Evolutionary conservation across 352 stramenopile genomes (phyloP), one percentile per base, ranked within the genome.

Genomic region (Phytophthora tubulina): DNA sequence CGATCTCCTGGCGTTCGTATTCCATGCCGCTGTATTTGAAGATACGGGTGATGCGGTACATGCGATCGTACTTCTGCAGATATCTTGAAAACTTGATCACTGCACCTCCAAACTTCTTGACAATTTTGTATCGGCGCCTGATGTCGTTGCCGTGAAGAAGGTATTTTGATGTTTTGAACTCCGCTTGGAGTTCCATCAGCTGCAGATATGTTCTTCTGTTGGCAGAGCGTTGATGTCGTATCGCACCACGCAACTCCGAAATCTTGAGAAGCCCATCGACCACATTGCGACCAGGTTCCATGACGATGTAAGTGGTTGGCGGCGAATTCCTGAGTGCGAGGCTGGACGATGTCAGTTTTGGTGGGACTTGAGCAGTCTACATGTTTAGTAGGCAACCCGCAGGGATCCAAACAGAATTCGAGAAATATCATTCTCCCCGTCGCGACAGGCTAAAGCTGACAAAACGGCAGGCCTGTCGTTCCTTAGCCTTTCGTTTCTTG

Each of bases 21-120:
- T 64, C 71, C 73, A 80, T 53, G n/a, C 38, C 30, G 5, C 33
- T 51, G 52, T 49, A 38, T 36, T 64, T 49, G 13, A 61, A 53
- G 6, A 74, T 33, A 13, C 59, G 59, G 6, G 14, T 21, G 30
- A 65, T 13, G 13, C 53, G 30, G 8, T 70, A 57, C 59, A 57
- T 63, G 4, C 48, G 13, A 27, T 50, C 35, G 13, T 70, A 61
- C 17, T 59, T 63, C 30, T 33, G 13, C 4, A 70, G 14, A 11
- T 70, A 69, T 2, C n/a, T 10, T 6, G 31, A n/a, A 59, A 65
- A 74, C 8, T 53, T 45, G n/a, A n/a, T 17, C 4, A 66, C 38
- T n/a, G 54, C 31, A 31, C 6, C 11, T 21, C 17, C 11, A 15
- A 62, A 62, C 30, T 62, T 51, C 13, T 33, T 32, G 15, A 70